Conservation (phyloP, 2,329 filamentous ascomycete genomes). For the Cercospora janseana region DNA sequence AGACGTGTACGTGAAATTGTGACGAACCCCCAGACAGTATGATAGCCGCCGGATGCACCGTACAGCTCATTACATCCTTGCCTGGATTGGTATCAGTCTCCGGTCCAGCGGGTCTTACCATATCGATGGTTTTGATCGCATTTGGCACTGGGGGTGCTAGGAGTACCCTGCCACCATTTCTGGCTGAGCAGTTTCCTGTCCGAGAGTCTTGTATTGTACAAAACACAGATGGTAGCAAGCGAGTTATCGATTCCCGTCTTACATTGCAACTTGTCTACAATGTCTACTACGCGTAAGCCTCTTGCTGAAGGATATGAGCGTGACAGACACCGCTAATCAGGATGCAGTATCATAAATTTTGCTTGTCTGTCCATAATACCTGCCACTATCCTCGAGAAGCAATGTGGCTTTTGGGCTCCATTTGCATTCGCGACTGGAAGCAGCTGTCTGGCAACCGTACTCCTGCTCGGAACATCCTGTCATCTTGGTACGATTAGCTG, state of each 20-base stretch:
- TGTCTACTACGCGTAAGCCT: constrained; percentile 16
- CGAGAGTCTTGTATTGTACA: constrained; percentile 1
- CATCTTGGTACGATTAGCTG: neutral
- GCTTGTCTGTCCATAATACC: constrained; percentile 16
- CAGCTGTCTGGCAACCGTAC: neutral
- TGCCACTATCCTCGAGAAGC: constrained; percentile 13
- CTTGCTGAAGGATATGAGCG: neutral
- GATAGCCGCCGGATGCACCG: constrained; percentile 9
- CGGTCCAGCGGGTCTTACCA: constrained; percentile 4
- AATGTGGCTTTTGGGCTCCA: constrained; percentile 16
- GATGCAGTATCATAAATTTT: constrained; percentile 15
- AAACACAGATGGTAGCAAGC: neutral
- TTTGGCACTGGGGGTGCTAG: constrained; percentile 16
- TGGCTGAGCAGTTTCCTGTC: constrained; percentile 6
- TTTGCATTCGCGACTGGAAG: constrained; percentile 12
- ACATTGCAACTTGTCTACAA: constrained; percentile 22
- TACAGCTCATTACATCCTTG: constrained; percentile 15
- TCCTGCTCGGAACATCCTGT: neutral
- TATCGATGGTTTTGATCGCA: constrained; percentile 15
- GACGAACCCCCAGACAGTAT: too few species aligned
- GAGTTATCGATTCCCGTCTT: constrained; percentile 14
- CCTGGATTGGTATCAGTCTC: neutral
- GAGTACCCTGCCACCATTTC: constrained; percentile 10
- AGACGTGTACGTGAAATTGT: too few species aligned
- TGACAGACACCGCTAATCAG: neutral